Evolutionary conservation across 331 rosid species (phyloP), one percentile per base, ranked within the genome.

Genomic region (Malus hybrid): DNA sequence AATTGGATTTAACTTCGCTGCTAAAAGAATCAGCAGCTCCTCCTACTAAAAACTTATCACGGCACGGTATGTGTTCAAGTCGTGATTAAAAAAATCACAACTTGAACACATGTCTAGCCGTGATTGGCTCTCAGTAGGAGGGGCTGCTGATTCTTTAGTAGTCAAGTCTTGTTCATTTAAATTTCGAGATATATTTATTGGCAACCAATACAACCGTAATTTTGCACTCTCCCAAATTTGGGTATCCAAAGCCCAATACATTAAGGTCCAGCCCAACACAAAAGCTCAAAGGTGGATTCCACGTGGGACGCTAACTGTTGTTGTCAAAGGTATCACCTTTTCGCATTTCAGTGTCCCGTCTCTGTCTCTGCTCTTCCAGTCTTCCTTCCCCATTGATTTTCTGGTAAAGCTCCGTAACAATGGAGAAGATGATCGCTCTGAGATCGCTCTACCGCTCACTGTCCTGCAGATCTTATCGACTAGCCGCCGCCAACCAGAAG

Each of bases 401-500:
- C 52, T 33, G 33, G 32, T 36, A 32, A 71, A 55, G 28, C 10
- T 62, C 72, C 19, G 14, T 28, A 9, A 36, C 0, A 46, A 85
- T 85, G 92, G 91, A 88, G 85, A 92, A 85, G 86, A 80, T 76
- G 84, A 34, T 68, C 74, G 85, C 84, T 72, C 69, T 90, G 5
- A 73, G 97, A 85, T 84, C 97, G 68, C 48, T 92, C 0, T 80
- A 55, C 82, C 92, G 97, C 39, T 88, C 95, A 27, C 52, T 89
- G 34, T 70, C 80, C 80, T 83, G 76, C 90, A 79, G 91, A 89
- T 92, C 99, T 74, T 70, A 65, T 20, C 68, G 74, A n/a, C 27
- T 81, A 50, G 70, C 90, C 5, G 75, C 88, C 22, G 42, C 75
- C 71, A 67, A 75, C 50, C 79, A 74, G 68, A 63, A 54, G 48